Percentiles rank a stretch among this genome's conserved stretches.
These are phyloP conservation scores for Conidiobolus coronatus DNA, from an alignment of 371 early-diverging fungal genomes.

Conservation along the genomic window DNA sequence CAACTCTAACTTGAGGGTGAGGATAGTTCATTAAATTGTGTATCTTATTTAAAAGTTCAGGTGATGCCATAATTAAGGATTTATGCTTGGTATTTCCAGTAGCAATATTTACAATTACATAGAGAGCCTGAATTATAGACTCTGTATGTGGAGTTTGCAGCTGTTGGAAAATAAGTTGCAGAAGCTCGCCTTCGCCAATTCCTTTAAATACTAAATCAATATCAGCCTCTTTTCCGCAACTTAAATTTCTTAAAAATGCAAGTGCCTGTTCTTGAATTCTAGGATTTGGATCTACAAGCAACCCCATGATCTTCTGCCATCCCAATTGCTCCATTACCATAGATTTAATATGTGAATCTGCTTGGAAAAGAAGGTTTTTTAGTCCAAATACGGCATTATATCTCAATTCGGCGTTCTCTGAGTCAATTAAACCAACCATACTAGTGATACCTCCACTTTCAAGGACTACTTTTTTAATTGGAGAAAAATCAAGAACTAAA, in stretches of 20 bases:
- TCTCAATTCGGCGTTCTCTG: constrained; percentile 22
- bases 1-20: constrained; percentile 35
- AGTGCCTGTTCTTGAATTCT: constrained; percentile 58
- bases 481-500: constrained; percentile 65
- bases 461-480: constrained; percentile 51
- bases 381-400: constrained; percentile 68
- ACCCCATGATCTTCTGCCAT: constrained; percentile 14
- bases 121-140: constrained; percentile 24
- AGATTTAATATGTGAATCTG: constrained; percentile 37
- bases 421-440: constrained; percentile 35
- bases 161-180: not conserved
- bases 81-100: constrained; percentile 45
- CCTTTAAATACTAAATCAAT: constrained; percentile 46
- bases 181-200: constrained; percentile 16
- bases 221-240: constrained; percentile 34
- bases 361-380: constrained; percentile 54
- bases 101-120: constrained; percentile 44
- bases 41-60: constrained; percentile 23
- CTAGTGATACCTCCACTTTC: constrained; percentile 51
- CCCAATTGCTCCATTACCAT: constrained; percentile 36
- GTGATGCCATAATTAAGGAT: constrained; percentile 27
- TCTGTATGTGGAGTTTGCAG: not conserved
- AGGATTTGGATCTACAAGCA: constrained; percentile 32
- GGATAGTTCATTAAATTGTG: constrained; percentile 31
- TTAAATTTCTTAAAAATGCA: constrained; percentile 54